A percentile compares a stretch with the other conserved stretches of the same genome.
Evolutionary conservation across 768 basidiomycete genomes (phyloP).

Genomic region (Amanita rubescens): DNA sequence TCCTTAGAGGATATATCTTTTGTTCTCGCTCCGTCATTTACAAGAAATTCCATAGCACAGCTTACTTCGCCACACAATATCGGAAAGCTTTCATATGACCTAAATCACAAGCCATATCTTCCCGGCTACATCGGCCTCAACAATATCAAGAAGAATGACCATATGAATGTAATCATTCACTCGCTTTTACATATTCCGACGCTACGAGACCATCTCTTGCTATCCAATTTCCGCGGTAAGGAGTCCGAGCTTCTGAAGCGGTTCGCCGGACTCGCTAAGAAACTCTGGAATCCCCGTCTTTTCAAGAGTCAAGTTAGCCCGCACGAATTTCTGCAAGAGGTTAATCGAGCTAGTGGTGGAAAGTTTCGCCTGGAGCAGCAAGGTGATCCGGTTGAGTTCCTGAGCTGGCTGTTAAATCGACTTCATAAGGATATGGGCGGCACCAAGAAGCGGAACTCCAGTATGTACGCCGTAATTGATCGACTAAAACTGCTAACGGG

Average conservation of each 20-base stretch:
- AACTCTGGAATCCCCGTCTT: constrained; percentile 91
- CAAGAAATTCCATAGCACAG: constrained; percentile 42
- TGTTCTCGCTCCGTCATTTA: constrained; percentile 86
- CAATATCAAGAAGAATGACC: constrained; percentile 96
- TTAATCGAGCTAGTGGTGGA: constrained; percentile 79
- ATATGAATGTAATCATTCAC: constrained; percentile 96
- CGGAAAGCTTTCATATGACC: constrained; percentile 76
- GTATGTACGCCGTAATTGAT: constrained; percentile 36
- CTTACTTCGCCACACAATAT: constrained; percentile 54
- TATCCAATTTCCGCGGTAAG: constrained; percentile 66
- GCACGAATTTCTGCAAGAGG: constrained; percentile 98
- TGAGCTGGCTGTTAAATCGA: constrained; percentile 91
- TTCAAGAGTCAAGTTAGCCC: constrained; percentile 99
- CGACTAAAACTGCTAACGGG: neutral
- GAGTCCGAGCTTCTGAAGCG: constrained; percentile 84
- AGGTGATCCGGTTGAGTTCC: constrained; percentile 94
- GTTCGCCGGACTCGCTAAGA: constrained; percentile 81
- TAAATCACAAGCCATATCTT: constrained; percentile 72
- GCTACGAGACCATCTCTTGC: constrained; percentile 79
- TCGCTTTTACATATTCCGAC: constrained; percentile 87
- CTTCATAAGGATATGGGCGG: constrained; percentile 92
- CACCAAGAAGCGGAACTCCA: constrained; percentile 86
- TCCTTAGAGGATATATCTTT: constrained; percentile 93
- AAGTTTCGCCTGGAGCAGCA: constrained; percentile 92
- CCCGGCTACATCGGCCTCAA: constrained; percentile 96